phyloP scores from a whole-genome alignment of 352 stramenopile genomes.

The Globisporangium irregulare region DNA sequence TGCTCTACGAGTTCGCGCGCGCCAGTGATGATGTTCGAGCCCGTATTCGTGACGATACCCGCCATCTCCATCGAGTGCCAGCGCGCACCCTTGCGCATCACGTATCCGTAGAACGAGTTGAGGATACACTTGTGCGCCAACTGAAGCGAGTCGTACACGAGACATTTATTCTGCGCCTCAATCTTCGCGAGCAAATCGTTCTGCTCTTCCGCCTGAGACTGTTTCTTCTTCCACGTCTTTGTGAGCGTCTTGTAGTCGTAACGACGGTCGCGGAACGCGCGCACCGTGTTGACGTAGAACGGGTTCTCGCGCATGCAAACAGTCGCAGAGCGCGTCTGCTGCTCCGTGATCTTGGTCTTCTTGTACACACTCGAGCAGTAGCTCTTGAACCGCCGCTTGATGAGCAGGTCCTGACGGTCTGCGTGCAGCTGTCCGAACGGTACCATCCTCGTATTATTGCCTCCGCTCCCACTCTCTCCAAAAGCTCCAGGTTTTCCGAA shows the following conservation, averaged over 20 bases:
- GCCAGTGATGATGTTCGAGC: slow-evolving; percentile 97
- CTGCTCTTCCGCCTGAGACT: slow-evolving; percentile 68
- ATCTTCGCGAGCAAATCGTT: slow-evolving; percentile 85
- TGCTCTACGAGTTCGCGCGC: slow-evolving; percentile 91
- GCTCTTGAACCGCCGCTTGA: slow-evolving; percentile 82
- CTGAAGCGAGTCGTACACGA: slow-evolving; percentile 98
- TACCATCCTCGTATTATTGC: slow-evolving; percentile 29
- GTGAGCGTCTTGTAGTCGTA: slow-evolving; percentile 99
- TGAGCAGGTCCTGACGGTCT: slow-evolving; percentile 60
- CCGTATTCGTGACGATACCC: slow-evolving; percentile 98
- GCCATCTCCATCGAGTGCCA: slow-evolving; percentile 99
- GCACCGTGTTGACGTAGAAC: slow-evolving; percentile 99
- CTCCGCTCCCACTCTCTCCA: slow-evolving; percentile 6
- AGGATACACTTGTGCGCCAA: slow-evolving; percentile 99
- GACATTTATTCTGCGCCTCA: slow-evolving; percentile 82
- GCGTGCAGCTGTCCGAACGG: slow-evolving; percentile 55
- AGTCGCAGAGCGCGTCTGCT: slow-evolving; percentile 93
- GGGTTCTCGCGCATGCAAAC: slow-evolving; percentile 99
- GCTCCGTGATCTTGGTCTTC: slow-evolving; percentile 95
- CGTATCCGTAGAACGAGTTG: slow-evolving; percentile 99
- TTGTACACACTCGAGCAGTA: slow-evolving; percentile 98
- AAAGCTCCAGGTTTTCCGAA: slow-evolving; percentile 14
- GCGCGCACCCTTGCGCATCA: slow-evolving; percentile 98
- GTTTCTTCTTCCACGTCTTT: slow-evolving; percentile 93
- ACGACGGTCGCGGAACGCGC: slow-evolving; percentile 97